phyloP scores from a whole-genome alignment of 768 basidiomycete species.

The Rhizopogon sp. region DNA sequence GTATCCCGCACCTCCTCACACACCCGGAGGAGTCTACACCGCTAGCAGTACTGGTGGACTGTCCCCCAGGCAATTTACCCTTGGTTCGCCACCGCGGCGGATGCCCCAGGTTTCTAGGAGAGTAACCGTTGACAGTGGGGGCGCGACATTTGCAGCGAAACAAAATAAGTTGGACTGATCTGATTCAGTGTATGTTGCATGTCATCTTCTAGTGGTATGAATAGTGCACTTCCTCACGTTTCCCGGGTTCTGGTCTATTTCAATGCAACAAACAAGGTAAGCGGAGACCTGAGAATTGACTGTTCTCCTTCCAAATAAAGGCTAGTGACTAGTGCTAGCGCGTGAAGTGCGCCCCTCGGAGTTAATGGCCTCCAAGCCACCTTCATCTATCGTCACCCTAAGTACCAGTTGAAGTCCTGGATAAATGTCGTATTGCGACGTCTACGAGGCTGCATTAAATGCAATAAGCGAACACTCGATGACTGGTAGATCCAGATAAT shows the following conservation, averaged over 20 bases:
- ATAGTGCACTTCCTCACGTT: not conserved
- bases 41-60: conserved; percentile 15
- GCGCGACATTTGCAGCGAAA: conserved; percentile 16
- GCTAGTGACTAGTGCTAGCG: too few relatives aligned
- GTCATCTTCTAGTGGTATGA: not conserved
- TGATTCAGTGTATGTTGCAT: not conserved
- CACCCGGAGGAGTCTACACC: conserved; percentile 21
- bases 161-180: conserved; percentile 1
- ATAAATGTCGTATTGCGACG: not conserved
- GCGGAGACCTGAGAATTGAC: not conserved
- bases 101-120: conserved; percentile 11
- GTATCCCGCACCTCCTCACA: conserved; percentile 13
- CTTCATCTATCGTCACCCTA: not conserved
- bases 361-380: not conserved
- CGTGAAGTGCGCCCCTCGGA: not conserved
- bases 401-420: too few relatives aligned
- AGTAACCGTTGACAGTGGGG: conserved; percentile 5
- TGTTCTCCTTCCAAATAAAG: not conserved
- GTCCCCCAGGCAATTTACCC: conserved; percentile 29
- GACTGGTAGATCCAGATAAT: not conserved
- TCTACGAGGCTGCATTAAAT: not conserved
- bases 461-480: not conserved
- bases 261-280: not conserved
- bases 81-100: conserved; percentile 39
- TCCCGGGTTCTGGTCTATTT: not conserved